Percentiles rank a stretch among this genome's conserved stretches.
These are phyloP conservation scores for Ogataea parapolymorpha DNA, from an alignment of 805 yeast species.

Conservation along the genomic window DNA sequence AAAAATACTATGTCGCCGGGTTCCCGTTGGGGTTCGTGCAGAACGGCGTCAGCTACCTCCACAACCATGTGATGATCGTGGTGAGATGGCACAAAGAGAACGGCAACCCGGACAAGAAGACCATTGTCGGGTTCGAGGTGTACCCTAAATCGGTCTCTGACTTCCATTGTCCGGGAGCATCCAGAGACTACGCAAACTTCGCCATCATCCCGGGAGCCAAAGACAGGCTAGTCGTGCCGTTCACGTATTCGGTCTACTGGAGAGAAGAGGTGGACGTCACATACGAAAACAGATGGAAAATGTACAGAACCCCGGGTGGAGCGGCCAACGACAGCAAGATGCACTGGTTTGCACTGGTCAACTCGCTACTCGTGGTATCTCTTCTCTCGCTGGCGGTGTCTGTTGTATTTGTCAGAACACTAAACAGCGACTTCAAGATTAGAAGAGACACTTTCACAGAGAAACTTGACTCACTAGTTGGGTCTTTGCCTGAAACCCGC, in stretches of 20 bases:
- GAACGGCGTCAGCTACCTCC: constrained; percentile 56
- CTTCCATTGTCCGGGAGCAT: constrained; percentile 71
- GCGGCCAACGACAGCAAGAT: constrained; percentile 55
- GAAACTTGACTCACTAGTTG: constrained; percentile 16
- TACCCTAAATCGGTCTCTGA: constrained; percentile 77
- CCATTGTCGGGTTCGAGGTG: constrained; percentile 87
- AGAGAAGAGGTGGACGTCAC: constrained; percentile 68
- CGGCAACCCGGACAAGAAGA: constrained; percentile 36
- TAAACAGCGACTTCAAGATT: constrained; percentile 44
- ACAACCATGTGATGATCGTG: constrained; percentile 81
- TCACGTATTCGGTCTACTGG: constrained; percentile 86
- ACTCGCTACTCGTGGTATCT: constrained; percentile 63
- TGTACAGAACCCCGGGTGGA: constrained; percentile 40
- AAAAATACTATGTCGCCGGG: constrained; percentile 75
- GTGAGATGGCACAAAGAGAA: constrained; percentile 61
- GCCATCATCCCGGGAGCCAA: constrained; percentile 45
- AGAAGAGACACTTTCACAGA: constrained; percentile 17
- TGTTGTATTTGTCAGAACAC: constrained; percentile 54
- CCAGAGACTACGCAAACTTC: constrained; percentile 55
- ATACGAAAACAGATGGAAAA: constrained; percentile 70
- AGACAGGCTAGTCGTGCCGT: constrained; percentile 54
- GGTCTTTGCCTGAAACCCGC: constrained; percentile 2
- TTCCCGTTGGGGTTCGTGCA: constrained; percentile 76
- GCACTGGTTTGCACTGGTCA: constrained; percentile 76
- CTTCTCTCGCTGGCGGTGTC: constrained; percentile 64